Conservation (phyloP, 164 flowering plant genomes). For the Vitis vinifera region ASM3070453v1 NC_081811.1:14604501-14605000, state of each 20-base stretch:
- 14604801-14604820: conserved; percentile 11
- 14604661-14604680: conserved; percentile 10
- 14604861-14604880: background rate
- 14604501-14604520: background rate
- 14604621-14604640: conserved; percentile 18
- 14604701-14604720: conserved; percentile 19
- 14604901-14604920: conserved; percentile 5
- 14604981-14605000: conserved; percentile 11
- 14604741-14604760: conserved; percentile 63
- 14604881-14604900: background rate
- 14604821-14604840: conserved; percentile 14
- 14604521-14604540: background rate
- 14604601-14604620: conserved; percentile 30
- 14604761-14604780: conserved; percentile 35
- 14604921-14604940: conserved; percentile 1
- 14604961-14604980: conserved; percentile 16
- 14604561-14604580: conserved; percentile 12
- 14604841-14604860: background rate
- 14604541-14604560: conserved; percentile 19
- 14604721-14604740: conserved; percentile 23
- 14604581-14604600: conserved; percentile 12
- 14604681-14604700: conserved; percentile 13
- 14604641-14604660: conserved; percentile 20
- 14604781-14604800: conserved; percentile 31
- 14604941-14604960: conserved; percentile 16